Evolutionary conservation across 371 early-diverging fungal species (phyloP).

Genomic region (Funneliformis caledonium): DNA sequence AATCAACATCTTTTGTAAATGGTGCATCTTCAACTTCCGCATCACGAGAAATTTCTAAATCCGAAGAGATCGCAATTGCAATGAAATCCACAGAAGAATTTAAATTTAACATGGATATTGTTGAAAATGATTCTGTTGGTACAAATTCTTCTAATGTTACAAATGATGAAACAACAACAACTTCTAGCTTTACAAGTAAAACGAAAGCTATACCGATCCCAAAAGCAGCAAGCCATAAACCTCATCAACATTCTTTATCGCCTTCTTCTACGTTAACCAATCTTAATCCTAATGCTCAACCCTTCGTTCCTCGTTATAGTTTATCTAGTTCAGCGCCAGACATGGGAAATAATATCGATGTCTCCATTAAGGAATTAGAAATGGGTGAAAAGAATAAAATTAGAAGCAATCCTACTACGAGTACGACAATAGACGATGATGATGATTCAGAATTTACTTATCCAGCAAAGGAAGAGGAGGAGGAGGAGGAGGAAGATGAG

Average conservation of each 20-base stretch:
- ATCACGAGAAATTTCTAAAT: background rate
- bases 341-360: background rate
- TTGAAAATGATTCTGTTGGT: background rate
- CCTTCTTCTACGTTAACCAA: background rate
- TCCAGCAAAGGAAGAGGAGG: background rate
- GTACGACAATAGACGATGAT: background rate
- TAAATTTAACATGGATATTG: background rate
- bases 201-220: constrained; percentile 15
- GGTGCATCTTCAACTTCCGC: background rate
- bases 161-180: background rate
- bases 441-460: constrained; percentile 8
- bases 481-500: background rate
- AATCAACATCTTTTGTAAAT: background rate
- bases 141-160: background rate
- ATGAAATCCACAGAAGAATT: background rate
- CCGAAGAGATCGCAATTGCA: background rate
- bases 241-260: background rate
- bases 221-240: background rate
- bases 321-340: background rate
- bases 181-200: background rate
- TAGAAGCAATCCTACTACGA: background rate
- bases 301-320: constrained; percentile 18
- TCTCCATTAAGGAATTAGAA: background rate
- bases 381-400: constrained; percentile 1
- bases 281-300: constrained; percentile 37